These are phyloP conservation scores for Petasospora fabianii DNA, from an alignment of 1,139 yeast species.

Conservation along the genomic window DNA sequence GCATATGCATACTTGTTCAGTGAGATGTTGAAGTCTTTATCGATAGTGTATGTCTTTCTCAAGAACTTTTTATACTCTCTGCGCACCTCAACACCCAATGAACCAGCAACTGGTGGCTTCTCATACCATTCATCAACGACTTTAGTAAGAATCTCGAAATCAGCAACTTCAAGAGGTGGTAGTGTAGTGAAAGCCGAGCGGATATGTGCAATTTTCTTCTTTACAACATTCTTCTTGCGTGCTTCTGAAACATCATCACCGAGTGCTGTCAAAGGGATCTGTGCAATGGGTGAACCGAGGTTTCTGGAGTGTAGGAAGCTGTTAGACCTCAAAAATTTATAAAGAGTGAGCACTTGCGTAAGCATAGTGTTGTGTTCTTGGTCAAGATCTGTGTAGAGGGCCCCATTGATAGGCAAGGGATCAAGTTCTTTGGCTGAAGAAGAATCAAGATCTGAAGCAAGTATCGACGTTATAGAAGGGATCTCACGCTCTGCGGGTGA, in stretches of 20 bases:
- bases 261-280: slow-evolving; percentile 19
- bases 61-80: slow-evolving; percentile 25
- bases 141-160: slow-evolving; percentile 17
- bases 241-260: slow-evolving; percentile 24
- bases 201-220: slow-evolving; percentile 21
- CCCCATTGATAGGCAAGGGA: slow-evolving; percentile 9
- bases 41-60: slow-evolving; percentile 20
- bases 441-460: not conserved
- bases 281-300: slow-evolving; percentile 14
- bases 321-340: slow-evolving; percentile 14
- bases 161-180: slow-evolving; percentile 23
- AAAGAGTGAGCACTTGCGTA: slow-evolving; percentile 18
- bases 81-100: slow-evolving; percentile 9
- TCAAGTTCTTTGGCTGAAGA: not conserved
- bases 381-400: slow-evolving; percentile 5
- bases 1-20: slow-evolving; percentile 22
- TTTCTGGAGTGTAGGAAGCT: slow-evolving; percentile 19
- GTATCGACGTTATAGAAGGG: slow-evolving; percentile 11
- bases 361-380: slow-evolving; percentile 15
- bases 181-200: slow-evolving; percentile 13
- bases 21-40: slow-evolving; percentile 15
- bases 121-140: slow-evolving; percentile 16
- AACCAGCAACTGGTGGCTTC: not conserved
- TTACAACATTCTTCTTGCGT: slow-evolving; percentile 21
- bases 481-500: slow-evolving; percentile 7